phyloP scores from a whole-genome alignment of 371 early-diverging fungal species.

The Syncephalastrum racemosum region DNA sequence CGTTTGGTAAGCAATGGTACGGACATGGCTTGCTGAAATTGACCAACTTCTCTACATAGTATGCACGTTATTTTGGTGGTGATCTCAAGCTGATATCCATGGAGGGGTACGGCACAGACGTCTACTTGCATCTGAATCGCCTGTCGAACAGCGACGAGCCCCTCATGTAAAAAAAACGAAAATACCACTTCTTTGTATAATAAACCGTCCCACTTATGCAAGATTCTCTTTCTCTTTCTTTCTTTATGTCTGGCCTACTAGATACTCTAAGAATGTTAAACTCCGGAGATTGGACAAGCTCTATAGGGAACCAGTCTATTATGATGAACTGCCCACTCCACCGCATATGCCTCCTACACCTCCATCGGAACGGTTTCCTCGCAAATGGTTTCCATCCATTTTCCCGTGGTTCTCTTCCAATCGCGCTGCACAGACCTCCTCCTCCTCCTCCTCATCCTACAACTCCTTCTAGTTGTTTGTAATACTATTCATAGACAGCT shows the following conservation, averaged over 20 bases:
- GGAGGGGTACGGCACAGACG: conserved; percentile 98
- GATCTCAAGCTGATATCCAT: conserved; percentile 91
- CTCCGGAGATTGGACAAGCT: too few relatives aligned
- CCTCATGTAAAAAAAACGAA: conserved; percentile 43
- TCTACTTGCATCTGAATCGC: conserved; percentile 91
- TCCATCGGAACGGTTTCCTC: too few relatives aligned
- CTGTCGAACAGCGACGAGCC: conserved; percentile 93
- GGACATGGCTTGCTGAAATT: neutral
- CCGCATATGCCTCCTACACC: too few relatives aligned
- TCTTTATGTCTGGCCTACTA: too few relatives aligned
- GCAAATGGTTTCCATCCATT: conserved; percentile 6
- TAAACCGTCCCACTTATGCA: too few relatives aligned
- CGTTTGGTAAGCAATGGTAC: conserved; percentile 54
- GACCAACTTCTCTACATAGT: conserved; percentile 38
- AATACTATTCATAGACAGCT: too few relatives aligned
- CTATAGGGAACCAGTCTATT: too few relatives aligned
- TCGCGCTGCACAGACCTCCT: neutral
- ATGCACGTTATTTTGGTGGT: conserved; percentile 96
- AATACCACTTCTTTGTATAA: conserved; percentile 3
- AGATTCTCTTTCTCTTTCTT: too few relatives aligned
- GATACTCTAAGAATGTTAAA: too few relatives aligned
- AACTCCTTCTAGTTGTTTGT: too few relatives aligned
- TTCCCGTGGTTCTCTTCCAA: conserved; percentile 4
- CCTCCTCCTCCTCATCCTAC: conserved; percentile 9
- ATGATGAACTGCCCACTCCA: too few relatives aligned